A percentile compares a stretch with the other conserved stretches of the same genome.
Evolutionary conservation across 2,329 filamentous ascomycete genomes (phyloP).

Genomic region (Epichloe hybrida): DNA sequence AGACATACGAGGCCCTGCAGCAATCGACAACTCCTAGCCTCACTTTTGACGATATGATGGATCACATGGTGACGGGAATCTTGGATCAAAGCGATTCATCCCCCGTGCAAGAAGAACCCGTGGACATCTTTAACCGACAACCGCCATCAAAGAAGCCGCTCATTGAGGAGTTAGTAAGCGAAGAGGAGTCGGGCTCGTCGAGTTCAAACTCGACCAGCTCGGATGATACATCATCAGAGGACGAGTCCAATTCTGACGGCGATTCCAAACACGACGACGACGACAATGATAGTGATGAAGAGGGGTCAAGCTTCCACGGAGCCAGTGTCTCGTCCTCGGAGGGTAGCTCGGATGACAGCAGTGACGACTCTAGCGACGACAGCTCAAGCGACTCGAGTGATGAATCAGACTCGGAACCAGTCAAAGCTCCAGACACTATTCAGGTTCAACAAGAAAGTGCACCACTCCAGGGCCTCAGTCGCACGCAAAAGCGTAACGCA

Average conservation of each 20-base stretch:
- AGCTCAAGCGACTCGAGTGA: slow-evolving; percentile 11
- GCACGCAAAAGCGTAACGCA: slow-evolving; percentile 38
- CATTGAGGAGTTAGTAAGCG: slow-evolving; percentile 13
- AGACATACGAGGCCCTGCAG: slow-evolving; percentile 24
- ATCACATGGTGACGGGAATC: slow-evolving; percentile 12
- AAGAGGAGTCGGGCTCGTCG: neutral
- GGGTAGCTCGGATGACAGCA: neutral
- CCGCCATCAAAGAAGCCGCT: slow-evolving; percentile 12
- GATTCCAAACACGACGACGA: neutral
- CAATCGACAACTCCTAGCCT: slow-evolving; percentile 19
- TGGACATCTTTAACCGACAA: neutral
- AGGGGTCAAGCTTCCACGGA: neutral
- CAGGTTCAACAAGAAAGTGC: neutral
- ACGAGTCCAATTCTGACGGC: neutral
- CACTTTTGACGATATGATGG: slow-evolving; percentile 21
- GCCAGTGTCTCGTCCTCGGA: neutral
- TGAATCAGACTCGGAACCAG: slow-evolving; percentile 8
- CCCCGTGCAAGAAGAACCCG: neutral
- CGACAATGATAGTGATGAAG: neutral
- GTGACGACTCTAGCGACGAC: slow-evolving; percentile 10
- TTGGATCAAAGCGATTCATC: slow-evolving; percentile 2
- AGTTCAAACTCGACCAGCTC: slow-evolving; percentile 3
- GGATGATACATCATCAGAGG: slow-evolving; percentile 5
- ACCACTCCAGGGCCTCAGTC: slow-evolving; percentile 23
- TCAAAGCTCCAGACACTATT: neutral